Percentiles rank a stretch among this genome's conserved stretches.
Evolutionary conservation across 2,329 filamentous ascomycete species (phyloP).

Genomic region (Trichoderma sp.): DNA sequence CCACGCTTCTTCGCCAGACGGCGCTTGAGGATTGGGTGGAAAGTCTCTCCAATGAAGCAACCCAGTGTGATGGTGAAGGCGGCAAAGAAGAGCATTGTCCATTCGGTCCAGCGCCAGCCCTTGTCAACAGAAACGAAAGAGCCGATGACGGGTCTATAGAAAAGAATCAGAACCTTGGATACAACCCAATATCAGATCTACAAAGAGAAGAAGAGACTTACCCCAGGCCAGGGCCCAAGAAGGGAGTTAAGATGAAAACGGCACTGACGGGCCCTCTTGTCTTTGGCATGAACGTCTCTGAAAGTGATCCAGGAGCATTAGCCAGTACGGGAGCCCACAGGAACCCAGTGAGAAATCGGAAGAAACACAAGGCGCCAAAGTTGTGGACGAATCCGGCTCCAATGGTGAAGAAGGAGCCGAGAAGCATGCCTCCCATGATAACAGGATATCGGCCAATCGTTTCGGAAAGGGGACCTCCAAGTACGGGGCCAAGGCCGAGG

Average conservation of each 20-base stretch:
- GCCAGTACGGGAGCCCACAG: slow-evolving; percentile 52
- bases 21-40: slow-evolving; percentile 53
- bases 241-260: slow-evolving; percentile 53
- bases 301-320: slow-evolving; percentile 51
- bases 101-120: slow-evolving; percentile 58
- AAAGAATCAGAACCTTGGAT: neutral
- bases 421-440: slow-evolving; percentile 48
- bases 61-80: slow-evolving; percentile 40
- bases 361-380: slow-evolving; percentile 53
- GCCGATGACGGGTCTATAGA: slow-evolving; percentile 48
- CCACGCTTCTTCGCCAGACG: slow-evolving; percentile 42
- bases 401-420: slow-evolving; percentile 57
- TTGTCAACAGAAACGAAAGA: slow-evolving; percentile 49
- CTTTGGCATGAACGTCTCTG: slow-evolving; percentile 50
- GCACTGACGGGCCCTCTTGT: slow-evolving; percentile 47
- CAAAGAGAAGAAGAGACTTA: slow-evolving; percentile 33
- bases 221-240: slow-evolving; percentile 55
- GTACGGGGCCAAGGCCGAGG: slow-evolving; percentile 59
- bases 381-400: slow-evolving; percentile 54
- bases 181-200: neutral
- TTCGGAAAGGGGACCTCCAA: slow-evolving; percentile 62
- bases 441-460: slow-evolving; percentile 56
- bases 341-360: slow-evolving; percentile 60
- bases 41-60: slow-evolving; percentile 56
- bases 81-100: slow-evolving; percentile 51